phyloP scores from a whole-genome alignment of 2,329 filamentous ascomycete genomes.

The Fusarium aywerte region DNA sequence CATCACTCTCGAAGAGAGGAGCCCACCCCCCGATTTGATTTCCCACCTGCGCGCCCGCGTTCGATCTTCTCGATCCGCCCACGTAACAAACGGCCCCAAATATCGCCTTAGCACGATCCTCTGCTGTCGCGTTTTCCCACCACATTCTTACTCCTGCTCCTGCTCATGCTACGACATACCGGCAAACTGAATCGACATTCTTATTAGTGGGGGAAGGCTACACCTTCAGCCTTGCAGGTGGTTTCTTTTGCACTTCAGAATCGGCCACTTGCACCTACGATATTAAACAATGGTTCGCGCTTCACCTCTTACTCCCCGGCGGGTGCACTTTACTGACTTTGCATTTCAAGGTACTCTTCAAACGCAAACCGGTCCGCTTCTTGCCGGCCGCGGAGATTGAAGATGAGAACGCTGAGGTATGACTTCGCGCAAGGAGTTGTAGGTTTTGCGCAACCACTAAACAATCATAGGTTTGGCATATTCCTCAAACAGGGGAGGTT shows the following conservation, averaged over 20 bases:
- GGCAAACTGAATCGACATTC: slow-evolving; percentile 27
- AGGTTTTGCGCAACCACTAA: slow-evolving; percentile 23
- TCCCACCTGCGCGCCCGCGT: slow-evolving; percentile 41
- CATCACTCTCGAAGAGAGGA: slow-evolving; percentile 36
- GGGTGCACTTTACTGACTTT: slow-evolving; percentile 19
- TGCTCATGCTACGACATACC: slow-evolving; percentile 38
- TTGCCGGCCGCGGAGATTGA: slow-evolving; percentile 76
- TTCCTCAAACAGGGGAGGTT: slow-evolving; percentile 88
- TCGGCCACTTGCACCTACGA: slow-evolving; percentile 33
- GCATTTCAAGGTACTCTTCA: slow-evolving; percentile 81
- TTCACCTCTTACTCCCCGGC: neutral
- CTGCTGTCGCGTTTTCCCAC: slow-evolving; percentile 19
- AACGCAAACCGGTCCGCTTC: slow-evolving; percentile 92
- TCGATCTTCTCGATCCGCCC: slow-evolving; percentile 33
- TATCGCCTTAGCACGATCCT: slow-evolving; percentile 24
- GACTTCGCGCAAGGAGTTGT: slow-evolving; percentile 28
- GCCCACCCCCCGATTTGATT: slow-evolving; percentile 38
- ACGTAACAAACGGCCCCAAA: slow-evolving; percentile 29
- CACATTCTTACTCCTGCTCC: slow-evolving; percentile 28
- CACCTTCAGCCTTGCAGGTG: slow-evolving; percentile 42
- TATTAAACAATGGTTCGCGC: slow-evolving; percentile 40
- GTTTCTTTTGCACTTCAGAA: slow-evolving; percentile 28
- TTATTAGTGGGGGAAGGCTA: slow-evolving; percentile 47
- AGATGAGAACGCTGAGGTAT: slow-evolving; percentile 85
- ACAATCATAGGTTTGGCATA: slow-evolving; percentile 81